These are phyloP conservation scores for Paspalum vaginatum DNA, from an alignment of 176 grass and related monocot genomes.

Conservation along the genomic window DNA sequence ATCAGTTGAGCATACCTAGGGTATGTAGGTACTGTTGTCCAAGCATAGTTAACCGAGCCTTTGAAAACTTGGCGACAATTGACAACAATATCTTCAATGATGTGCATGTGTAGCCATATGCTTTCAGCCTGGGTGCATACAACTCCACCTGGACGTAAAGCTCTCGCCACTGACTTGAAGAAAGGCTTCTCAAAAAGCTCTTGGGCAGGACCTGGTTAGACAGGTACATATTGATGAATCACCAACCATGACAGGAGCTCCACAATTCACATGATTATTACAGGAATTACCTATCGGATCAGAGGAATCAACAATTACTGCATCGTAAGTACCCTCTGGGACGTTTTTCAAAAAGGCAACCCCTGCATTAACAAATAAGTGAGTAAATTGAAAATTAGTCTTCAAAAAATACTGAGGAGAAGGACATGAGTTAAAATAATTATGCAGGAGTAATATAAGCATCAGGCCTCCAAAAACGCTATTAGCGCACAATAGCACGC, in stretches of 20 bases:
- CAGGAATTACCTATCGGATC: constrained; percentile 76
- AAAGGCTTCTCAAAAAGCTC: constrained; percentile 99
- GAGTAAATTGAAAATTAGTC: background rate
- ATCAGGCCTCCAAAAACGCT: no score
- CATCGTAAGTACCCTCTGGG: constrained; percentile 84
- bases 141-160: constrained; percentile 82
- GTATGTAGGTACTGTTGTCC: constrained; percentile 98
- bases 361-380: constrained; percentile 44
- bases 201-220: constrained; percentile 73
- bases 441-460: background rate
- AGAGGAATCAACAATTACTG: constrained; percentile 93
- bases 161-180: constrained; percentile 76
- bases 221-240: background rate
- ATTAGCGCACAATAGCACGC: no score
- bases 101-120: constrained; percentile 99
- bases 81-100: constrained; percentile 83
- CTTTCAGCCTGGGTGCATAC: constrained; percentile 97
- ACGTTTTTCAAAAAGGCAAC: constrained; percentile 85
- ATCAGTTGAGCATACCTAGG: constrained; percentile 60
- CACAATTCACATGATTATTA: background rate
- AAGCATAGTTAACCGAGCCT: constrained; percentile 93
- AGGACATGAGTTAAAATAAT: background rate
- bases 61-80: constrained; percentile 84
- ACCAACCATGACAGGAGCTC: background rate
- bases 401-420: background rate